Base-by-base conservation (phyloP, 2,329 filamentous ascomycete genomes). In the Paraphaeosphaeria sporulosa region DNA sequence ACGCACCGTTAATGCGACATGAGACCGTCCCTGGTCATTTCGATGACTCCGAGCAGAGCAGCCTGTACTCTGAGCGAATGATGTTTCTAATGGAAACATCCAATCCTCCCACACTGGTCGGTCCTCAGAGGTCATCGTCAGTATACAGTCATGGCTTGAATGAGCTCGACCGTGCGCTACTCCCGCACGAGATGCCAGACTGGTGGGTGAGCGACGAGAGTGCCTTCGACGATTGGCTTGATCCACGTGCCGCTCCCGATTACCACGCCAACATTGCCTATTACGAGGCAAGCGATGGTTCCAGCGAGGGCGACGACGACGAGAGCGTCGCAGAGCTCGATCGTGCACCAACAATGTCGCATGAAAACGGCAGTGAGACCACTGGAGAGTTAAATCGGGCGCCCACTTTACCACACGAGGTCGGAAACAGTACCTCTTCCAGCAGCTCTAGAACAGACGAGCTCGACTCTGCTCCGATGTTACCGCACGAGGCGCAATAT, bases 281-380 rank as follows among this genome's bases (percentile, higher is more conserved):
- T 21, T 23, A 43, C 21, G 36, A 53, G 15, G 23, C 15, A 4
- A 27, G 25, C 25, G 38, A 36, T 4, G 40, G n/a, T 32, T n/a
- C n/a, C n/a, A n/a, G n/a, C n/a, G n/a, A n/a, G n/a, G 25, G 21
- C 8, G 38, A 23, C 19, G 40, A 58, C 6, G 36, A 49, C 10
- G 49, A 53, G 1, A 4, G 21, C n/a, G 19, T 44, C 8, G 27
- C 15, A 42, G 58, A 60, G 19, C 58, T 60, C 30, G 58, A 60
- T 34, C 40, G 43, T 1, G 53, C 43, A 30, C 58, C 58, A 12
- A 42, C 48, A 2, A 40, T 60, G 32, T 27, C 58, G 10, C 47
- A 60, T 32, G 49, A 52, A 32, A 4, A 10, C 9, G 21, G 1
- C 15, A 30, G 34, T 13, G 32, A 60, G 30, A 32, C 7, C 30